Base-by-base conservation (phyloP, 192 early-diverging fungal species). In the Mortierella claussenii region DNA sequence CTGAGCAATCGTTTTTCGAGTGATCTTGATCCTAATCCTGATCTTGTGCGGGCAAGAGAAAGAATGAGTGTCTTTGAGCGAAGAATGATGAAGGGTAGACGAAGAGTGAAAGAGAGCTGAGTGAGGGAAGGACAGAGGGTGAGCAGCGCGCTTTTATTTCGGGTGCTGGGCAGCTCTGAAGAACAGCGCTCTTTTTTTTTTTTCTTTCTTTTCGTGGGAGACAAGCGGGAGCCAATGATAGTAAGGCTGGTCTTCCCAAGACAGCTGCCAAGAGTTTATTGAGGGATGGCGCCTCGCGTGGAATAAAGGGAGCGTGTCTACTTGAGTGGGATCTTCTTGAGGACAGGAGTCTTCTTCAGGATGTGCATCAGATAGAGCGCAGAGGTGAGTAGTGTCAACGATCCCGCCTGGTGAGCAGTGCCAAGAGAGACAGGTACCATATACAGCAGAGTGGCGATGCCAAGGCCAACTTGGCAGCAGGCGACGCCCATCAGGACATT, bases 401-500 rank as follows among this genome's bases (percentile, higher is more conserved):
- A 94, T 24, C 96, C 96, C 31, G 91, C 93, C 80, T 99, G 97
- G 82, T 99, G 97, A 15, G 94, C 93, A 15, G 96, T 94, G 4
- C 96, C 97, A 57, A 97, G 82, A 26, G 91, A 88, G 48, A 95
- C 90, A 18, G 97, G 97, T 2, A 99, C 97, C 81, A 95, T 90
- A 70, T 95, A 94, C 27, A 99, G 84, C 33, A 99, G 82, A 9
- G 97, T 99, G 34, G 87, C 81, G 52, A 99, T 96, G n/a, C 97
- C 97, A 23, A 99, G 81, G 1, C 90, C 84, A 7, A 94, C 93
- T 79, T 98, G 94, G 12, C 89, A 64, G 51, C 80, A 85, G 1
- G 87, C 91, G 34, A 92, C 87, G 18, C 83, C 90, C 73, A 98
- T 88, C 76, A 97, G 78, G 0, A 83, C 59, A 61, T 96, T 93